Evolutionary conservation across 2,329 filamentous ascomycete genomes (phyloP).

Genomic region (Bipolaris bicolor): DNA sequence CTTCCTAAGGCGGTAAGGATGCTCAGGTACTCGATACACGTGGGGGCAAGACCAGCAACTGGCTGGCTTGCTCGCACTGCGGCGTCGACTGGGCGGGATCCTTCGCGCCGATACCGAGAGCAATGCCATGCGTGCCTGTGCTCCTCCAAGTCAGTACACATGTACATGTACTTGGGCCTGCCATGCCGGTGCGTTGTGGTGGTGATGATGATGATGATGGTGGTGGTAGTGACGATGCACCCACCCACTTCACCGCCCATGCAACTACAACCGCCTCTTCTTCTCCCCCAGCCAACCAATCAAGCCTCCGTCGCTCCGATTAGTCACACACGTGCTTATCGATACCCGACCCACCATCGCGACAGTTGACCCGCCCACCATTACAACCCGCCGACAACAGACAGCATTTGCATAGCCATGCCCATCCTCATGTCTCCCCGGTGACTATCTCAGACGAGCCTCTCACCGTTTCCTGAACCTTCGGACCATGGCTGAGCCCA

Average conservation of each 20-base stretch:
- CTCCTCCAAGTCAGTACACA: not conserved
- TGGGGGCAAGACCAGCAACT: constrained; percentile 8
- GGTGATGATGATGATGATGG: not conserved
- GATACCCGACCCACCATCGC: constrained; percentile 8
- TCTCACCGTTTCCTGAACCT: not conserved
- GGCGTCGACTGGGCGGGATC: constrained; percentile 2
- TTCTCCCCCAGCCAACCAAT: not conserved
- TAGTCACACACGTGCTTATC: constrained; percentile 14
- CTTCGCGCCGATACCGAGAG: constrained; percentile 1
- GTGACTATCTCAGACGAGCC: constrained; percentile 21
- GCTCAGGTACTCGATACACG: constrained; percentile 9
- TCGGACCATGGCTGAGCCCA: constrained; percentile 41
- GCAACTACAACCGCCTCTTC: not conserved
- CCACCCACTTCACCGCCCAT: not conserved
- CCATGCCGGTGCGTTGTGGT: not conserved
- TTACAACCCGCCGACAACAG: constrained; percentile 8
- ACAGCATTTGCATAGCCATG: constrained; percentile 11
- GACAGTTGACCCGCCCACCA: constrained; percentile 16
- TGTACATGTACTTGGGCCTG: not conserved
- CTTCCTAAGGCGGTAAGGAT: constrained; percentile 28
- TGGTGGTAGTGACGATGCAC: not conserved
- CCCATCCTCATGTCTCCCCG: constrained; percentile 10
- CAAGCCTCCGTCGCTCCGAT: constrained; percentile 1
- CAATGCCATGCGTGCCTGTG: not conserved
- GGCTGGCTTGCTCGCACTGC: not conserved